Conservation (phyloP, 768 basidiomycete genomes). For the Lactifluus pinguis region DNA sequence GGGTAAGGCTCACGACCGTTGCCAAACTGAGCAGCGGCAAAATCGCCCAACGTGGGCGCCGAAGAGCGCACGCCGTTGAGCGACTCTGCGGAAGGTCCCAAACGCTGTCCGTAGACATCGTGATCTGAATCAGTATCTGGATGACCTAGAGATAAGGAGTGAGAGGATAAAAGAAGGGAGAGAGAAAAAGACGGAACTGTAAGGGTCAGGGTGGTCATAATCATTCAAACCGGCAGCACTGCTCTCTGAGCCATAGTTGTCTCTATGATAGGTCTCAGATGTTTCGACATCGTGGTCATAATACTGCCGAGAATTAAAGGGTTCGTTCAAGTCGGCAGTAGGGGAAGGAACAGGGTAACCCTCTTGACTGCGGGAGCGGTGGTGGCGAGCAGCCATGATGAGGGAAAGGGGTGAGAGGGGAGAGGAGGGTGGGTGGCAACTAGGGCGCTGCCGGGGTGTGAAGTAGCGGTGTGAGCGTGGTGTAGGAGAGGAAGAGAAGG, state of each 20-base stretch:
- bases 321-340: constrained; percentile 57
- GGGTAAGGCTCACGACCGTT: constrained; percentile 80
- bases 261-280: constrained; percentile 52
- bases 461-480: too few species aligned
- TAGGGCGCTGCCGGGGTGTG: too few species aligned
- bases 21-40: constrained; percentile 33
- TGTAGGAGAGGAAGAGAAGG: too few species aligned
- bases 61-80: constrained; percentile 61
- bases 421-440: neutral
- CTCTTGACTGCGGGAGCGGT: constrained; percentile 49
- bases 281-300: constrained; percentile 74
- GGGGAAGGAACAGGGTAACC: constrained; percentile 44
- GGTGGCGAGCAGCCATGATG: constrained; percentile 43
- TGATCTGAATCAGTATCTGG: constrained; percentile 82
- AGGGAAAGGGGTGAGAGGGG: neutral
- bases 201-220: constrained; percentile 57
- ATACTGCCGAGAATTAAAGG: constrained; percentile 44
- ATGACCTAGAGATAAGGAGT: constrained; percentile 38
- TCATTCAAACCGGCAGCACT: constrained; percentile 46
- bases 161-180: neutral
- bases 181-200: constrained; percentile 28
- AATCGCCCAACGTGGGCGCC: constrained; percentile 66
- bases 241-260: constrained; percentile 62
- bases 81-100: constrained; percentile 69
- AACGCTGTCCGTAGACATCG: constrained; percentile 60